Evolutionary conservation across 768 basidiomycete species (phyloP).

Genomic region (Termitomyces sp.): DNA sequence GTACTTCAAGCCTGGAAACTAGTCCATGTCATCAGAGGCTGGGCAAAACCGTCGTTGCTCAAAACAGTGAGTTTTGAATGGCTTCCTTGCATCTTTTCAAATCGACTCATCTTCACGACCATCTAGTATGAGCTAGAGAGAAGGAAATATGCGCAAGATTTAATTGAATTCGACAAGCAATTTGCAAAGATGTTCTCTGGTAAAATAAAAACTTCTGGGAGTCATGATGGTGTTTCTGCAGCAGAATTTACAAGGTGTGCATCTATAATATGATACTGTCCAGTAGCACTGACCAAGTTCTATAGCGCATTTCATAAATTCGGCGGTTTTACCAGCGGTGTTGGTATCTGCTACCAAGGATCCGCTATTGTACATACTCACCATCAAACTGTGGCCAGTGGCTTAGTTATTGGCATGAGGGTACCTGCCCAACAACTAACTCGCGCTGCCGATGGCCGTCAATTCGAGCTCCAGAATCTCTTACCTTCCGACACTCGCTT

Average conservation of each 20-base stretch:
- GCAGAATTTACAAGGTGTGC: conserved; percentile 45
- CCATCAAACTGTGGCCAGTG: conserved; percentile 33
- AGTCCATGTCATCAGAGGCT: conserved; percentile 50
- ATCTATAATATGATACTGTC: not conserved
- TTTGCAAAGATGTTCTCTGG: conserved; percentile 66
- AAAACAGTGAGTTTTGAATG: conserved; percentile 36
- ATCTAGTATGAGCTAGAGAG: conserved; percentile 66
- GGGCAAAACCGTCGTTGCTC: conserved; percentile 44
- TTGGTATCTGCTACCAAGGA: conserved; percentile 48
- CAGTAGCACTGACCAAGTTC: not conserved
- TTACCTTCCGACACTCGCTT: conserved; percentile 49
- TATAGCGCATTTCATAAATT: conserved; percentile 50
- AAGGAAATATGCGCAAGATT: conserved; percentile 62
- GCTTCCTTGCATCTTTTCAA: not conserved
- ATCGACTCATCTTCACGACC: not conserved
- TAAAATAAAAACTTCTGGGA: conserved; percentile 39
- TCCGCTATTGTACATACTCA: conserved; percentile 39
- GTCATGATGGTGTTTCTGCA: conserved; percentile 44
- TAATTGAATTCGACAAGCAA: conserved; percentile 68
- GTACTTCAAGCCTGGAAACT: conserved; percentile 53
- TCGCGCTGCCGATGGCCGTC: conserved; percentile 46
- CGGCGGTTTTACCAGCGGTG: conserved; percentile 52
- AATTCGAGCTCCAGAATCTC: conserved; percentile 51
- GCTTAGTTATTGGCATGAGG: conserved; percentile 48
- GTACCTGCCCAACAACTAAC: conserved; percentile 46